Base-by-base conservation (phyloP, 2,329 filamentous ascomycete genomes). In the Calonectria leucothoes region DNA sequence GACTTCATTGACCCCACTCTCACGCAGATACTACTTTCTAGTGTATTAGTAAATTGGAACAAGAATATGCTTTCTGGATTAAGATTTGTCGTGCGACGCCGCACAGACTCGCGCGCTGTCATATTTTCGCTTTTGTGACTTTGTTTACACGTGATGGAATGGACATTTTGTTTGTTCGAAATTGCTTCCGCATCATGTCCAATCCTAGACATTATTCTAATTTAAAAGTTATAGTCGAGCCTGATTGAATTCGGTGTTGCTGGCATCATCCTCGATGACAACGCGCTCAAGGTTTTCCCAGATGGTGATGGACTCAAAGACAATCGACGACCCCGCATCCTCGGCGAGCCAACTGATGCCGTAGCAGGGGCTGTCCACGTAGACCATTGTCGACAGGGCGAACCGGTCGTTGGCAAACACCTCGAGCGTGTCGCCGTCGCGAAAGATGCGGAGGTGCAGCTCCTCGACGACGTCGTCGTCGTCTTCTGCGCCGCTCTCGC, bases 341-440 rank as follows among this genome's bases (percentile, higher is more conserved):
- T 82, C 79, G 1, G 70, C 70, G 23, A 82, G 82, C 72, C 77
- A 79, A 6, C 80, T 81, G 5, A 83, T 71, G 0, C 79, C 76
- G 0, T 61, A 69, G 23, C 77, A 80, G 0, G 72, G 69, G 2
- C 66, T 35, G 23, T 80, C 78, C 0, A 77, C 71, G 10, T 82
- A 81, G 1, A 80, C 75, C 70, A 77, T 79, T 2, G 81, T 80
- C 0, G 81, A 81, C 15, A 82, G 61, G 20, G 81, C 78, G 11
- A 81, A 81, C 0, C 81, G 70, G 15, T 82, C 80, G 7, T 82
- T 82, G 1, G 73, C 81, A 48, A 81, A 82, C 0, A 82, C 63
- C 20, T 82, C 81, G 0, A 82, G 63, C 8, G 79, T 67, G n/a
- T 80, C 78, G 0, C 77, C 76, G 2, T 82, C 81, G 5, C 69